Conservation (phyloP, 176 grass and related monocot genomes). For the Phoenix dactylifera region DNA sequence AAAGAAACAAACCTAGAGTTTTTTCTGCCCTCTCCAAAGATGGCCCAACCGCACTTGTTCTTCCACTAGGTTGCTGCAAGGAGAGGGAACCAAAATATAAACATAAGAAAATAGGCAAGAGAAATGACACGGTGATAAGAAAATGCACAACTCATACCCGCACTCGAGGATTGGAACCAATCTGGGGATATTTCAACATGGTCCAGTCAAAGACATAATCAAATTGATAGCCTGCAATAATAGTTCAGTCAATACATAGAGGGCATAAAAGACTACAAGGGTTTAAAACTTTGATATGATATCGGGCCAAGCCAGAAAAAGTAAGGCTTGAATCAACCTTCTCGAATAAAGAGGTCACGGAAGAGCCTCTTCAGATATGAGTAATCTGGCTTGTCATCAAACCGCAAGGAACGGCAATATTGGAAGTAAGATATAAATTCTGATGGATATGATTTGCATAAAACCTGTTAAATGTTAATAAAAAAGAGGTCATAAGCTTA, state of each 20-base stretch:
- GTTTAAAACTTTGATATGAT: background rate
- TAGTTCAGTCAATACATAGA: background rate
- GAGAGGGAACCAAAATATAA: background rate
- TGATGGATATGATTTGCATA: slow-evolving; percentile 75
- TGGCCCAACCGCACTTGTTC: slow-evolving; percentile 33
- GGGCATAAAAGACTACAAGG: background rate
- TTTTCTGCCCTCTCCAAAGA: slow-evolving; percentile 48
- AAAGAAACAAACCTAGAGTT: slow-evolving; percentile 32
- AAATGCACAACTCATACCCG: slow-evolving; percentile 28
- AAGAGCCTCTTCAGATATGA: slow-evolving; percentile 65
- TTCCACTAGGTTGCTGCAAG: slow-evolving; percentile 36
- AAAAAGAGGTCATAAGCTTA: too few species aligned
- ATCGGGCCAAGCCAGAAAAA: background rate
- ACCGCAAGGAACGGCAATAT: slow-evolving; percentile 66
- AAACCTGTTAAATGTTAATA: slow-evolving; percentile 20
- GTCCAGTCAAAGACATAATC: slow-evolving; percentile 86
- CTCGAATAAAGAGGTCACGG: slow-evolving; percentile 63
- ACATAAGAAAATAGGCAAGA: slow-evolving; percentile 8
- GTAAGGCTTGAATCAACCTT: slow-evolving; percentile 26
- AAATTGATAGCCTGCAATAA: slow-evolving; percentile 51
- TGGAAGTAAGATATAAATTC: slow-evolving; percentile 80
- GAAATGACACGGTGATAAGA: slow-evolving; percentile 1
- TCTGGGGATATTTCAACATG: slow-evolving; percentile 73
- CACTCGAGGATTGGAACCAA: slow-evolving; percentile 33
- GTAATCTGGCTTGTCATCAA: slow-evolving; percentile 84